Percentiles rank a stretch among this genome's conserved stretches.
These are phyloP conservation scores for Aspergillus conjunctus DNA, from an alignment of 495 filamentous ascomycete genomes.

Conservation along the genomic window DNA sequence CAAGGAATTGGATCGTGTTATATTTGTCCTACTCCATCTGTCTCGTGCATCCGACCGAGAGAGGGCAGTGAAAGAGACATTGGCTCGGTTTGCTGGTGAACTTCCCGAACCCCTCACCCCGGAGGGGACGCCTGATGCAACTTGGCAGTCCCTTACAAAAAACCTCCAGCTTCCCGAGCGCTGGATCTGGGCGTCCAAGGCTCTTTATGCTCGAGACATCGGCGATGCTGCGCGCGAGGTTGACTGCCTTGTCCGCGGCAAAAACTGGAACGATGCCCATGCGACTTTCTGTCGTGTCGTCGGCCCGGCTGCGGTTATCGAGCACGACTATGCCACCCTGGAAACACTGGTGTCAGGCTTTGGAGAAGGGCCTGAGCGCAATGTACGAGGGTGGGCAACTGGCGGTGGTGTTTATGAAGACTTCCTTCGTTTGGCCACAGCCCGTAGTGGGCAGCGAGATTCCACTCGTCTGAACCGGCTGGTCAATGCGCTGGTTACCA, in stretches of 20 bases:
- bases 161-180: slow-evolving; percentile 66
- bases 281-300: slow-evolving; percentile 75
- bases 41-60: slow-evolving; percentile 62
- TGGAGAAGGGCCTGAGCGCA: slow-evolving; percentile 49
- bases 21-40: slow-evolving; percentile 79
- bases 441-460: slow-evolving; percentile 39
- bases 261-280: slow-evolving; percentile 79
- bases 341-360: slow-evolving; percentile 68
- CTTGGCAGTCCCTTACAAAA: slow-evolving; percentile 58
- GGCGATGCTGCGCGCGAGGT: slow-evolving; percentile 68
- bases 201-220: slow-evolving; percentile 71
- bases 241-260: slow-evolving; percentile 72
- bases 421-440: slow-evolving; percentile 63
- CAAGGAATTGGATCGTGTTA: slow-evolving; percentile 65
- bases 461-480: slow-evolving; percentile 57
- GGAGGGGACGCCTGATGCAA: slow-evolving; percentile 44
- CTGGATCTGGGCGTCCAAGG: slow-evolving; percentile 89
- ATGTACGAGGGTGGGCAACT: slow-evolving; percentile 64
- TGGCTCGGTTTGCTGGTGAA: slow-evolving; percentile 56
- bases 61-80: slow-evolving; percentile 65
- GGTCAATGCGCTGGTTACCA: slow-evolving; percentile 61
- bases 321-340: slow-evolving; percentile 68
- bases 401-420: slow-evolving; percentile 84
- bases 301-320: slow-evolving; percentile 76
- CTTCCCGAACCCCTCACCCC: slow-evolving; percentile 59